Evolutionary conservation across 805 yeast species (phyloP), one percentile per base, ranked within the genome.

Genomic region (Cyberlindnera japonica): DNA sequence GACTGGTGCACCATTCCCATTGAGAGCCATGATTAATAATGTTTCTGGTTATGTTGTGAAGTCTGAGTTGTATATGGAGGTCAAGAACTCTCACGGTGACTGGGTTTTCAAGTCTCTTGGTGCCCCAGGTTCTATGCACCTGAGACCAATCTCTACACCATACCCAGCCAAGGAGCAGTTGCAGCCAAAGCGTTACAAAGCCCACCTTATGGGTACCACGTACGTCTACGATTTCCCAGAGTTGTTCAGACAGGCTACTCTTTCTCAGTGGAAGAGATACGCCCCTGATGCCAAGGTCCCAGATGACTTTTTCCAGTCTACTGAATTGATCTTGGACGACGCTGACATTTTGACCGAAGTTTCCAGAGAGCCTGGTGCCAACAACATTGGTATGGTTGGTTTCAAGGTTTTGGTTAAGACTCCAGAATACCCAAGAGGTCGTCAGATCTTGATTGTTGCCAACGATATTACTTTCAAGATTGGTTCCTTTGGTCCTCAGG

Each of bases 151-250:
- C 58, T 83, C 90, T 35, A 87, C 97, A 38, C 96, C 97, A 37
- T 95, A 93, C 62, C 95, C 98, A 44, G 95, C 95, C 23, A 93
- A 93, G 73, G 99, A 93, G 69, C 90, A 95, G 71, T 75, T 93
- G 58, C 99, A 93, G 72, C 97, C 98, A 56, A 93, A 93, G 68
- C 88, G 99, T 69, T 95, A 95, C 74, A 86, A 83, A 71, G 99
- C 99, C 37, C 98, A 93, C 67, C 75, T 87, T 57, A 84, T 93
- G 90, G 99, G 99, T 49, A 93, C 99, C 15, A 90, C 99, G 10
- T 93, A 88, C 61, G 96, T 88, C 37, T 93, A 95, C 59, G 99
- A 93, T 67, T 95, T 93, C 93, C 99, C 99, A 38, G 99, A 93
- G 63, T 71, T 93, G 58, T 93, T 95, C 83, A 86, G 90, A 58